phyloP scores from a whole-genome alignment of 306 rosid species.

The Abrus pulchellus region DNA sequence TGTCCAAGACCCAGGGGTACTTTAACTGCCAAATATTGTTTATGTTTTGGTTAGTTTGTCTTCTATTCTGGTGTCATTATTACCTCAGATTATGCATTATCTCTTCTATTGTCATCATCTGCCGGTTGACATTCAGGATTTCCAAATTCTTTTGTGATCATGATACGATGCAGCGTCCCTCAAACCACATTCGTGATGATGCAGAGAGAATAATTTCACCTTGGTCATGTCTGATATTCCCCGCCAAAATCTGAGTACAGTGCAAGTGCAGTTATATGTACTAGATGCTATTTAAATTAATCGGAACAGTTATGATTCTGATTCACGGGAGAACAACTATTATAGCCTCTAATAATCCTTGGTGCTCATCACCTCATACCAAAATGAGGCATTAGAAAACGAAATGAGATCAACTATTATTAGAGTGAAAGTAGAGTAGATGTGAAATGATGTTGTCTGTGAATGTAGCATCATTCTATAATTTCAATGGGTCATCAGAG shows the following conservation, averaged over 20 bases:
- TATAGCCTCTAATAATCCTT: constrained; percentile 9
- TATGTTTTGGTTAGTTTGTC: neutral
- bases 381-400: constrained; percentile 12
- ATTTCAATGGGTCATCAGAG: neutral
- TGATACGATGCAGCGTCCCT: too few species aligned
- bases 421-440: constrained; percentile 28
- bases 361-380: neutral
- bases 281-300: neutral
- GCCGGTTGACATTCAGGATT: too few species aligned
- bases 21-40: constrained; percentile 9
- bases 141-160: too few species aligned
- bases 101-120: neutral
- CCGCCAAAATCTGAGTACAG: neutral
- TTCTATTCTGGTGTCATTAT: neutral
- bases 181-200: neutral
- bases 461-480: neutral
- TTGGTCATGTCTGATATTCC: constrained; percentile 23
- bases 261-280: too few species aligned
- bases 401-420: neutral
- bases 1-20: constrained; percentile 2
- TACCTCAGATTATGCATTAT: constrained; percentile 1
- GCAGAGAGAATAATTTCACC: constrained; percentile 13
- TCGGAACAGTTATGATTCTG: constrained; percentile 5
- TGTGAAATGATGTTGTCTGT: neutral
- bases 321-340: neutral